phyloP scores from a whole-genome alignment of 108 stramenopile species.

The Cylindrotheca closterium region DNA sequence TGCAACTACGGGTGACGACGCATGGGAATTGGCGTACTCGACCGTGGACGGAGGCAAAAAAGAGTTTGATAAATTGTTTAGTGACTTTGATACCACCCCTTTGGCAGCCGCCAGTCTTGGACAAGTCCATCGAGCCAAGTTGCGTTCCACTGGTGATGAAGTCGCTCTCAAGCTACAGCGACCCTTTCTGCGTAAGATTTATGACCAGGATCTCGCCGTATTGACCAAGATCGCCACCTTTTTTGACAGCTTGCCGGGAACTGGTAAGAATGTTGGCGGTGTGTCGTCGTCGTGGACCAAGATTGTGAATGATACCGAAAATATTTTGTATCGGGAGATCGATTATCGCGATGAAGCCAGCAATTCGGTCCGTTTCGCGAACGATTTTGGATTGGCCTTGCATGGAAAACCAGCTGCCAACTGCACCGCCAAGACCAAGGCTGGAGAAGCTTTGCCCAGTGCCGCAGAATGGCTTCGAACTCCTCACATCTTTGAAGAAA shows the following conservation, averaged over 20 bases:
- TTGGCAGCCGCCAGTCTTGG: conserved; percentile 88
- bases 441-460: conserved; percentile 62
- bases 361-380: conserved; percentile 82
- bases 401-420: conserved; percentile 53
- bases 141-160: conserved; percentile 52
- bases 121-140: conserved; percentile 86
- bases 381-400: conserved; percentile 82
- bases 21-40: conserved; percentile 72
- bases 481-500: conserved; percentile 65
- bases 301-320: conserved; percentile 89
- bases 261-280: conserved; percentile 58
- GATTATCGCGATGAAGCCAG: conserved; percentile 94
- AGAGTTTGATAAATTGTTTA: conserved; percentile 64
- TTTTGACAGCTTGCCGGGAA: conserved; percentile 59
- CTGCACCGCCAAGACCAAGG: conserved; percentile 52
- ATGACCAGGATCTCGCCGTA: conserved; percentile 87
- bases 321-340: conserved; percentile 92
- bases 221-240: conserved; percentile 73
- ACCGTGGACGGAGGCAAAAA: conserved; percentile 58
- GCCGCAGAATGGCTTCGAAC: conserved; percentile 79
- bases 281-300: conserved; percentile 76
- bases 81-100: conserved; percentile 79
- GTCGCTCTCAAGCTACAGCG: conserved; percentile 95
- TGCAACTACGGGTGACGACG: conserved; percentile 74
- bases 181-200: conserved; percentile 77